Evolutionary conservation across 106 monocot species (phyloP).

Genomic region (Allium fistulosum): DNA sequence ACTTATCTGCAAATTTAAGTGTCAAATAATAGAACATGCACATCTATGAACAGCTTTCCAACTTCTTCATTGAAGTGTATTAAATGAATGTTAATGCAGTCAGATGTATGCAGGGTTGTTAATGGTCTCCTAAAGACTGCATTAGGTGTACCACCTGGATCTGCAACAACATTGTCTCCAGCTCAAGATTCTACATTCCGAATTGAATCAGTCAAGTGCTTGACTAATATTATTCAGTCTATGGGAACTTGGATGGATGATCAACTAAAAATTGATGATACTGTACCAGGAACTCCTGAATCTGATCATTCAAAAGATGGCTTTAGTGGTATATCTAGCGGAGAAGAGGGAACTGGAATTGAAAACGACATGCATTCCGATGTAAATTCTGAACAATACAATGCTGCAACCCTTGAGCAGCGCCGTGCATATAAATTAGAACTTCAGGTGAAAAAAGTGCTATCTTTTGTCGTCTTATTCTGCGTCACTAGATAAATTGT

Average conservation of each 20-base stretch:
- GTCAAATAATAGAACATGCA: too few species aligned
- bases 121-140: slow-evolving; percentile 94
- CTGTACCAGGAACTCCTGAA: slow-evolving; percentile 44
- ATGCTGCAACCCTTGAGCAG: slow-evolving; percentile 83
- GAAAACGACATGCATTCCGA: slow-evolving; percentile 77
- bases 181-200: slow-evolving; percentile 78
- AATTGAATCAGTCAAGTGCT: slow-evolving; percentile 84
- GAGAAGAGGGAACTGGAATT: slow-evolving; percentile 54
- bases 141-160: slow-evolving; percentile 82
- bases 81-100: slow-evolving; percentile 73
- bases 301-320: slow-evolving; percentile 51
- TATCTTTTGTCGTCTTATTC: background rate
- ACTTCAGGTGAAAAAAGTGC: slow-evolving; percentile 47
- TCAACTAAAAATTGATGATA: slow-evolving; percentile 62
- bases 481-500: too few species aligned
- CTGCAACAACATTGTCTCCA: slow-evolving; percentile 67
- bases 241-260: slow-evolving; percentile 97
- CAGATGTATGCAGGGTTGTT: slow-evolving; percentile 93
- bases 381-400: slow-evolving; percentile 54
- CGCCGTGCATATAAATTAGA: slow-evolving; percentile 81
- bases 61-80: slow-evolving; percentile 25
- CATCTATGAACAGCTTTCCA: background rate
- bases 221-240: slow-evolving; percentile 66
- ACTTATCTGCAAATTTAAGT: too few species aligned
- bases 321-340: slow-evolving; percentile 23